Base-by-base conservation (phyloP, 768 basidiomycete genomes). In the Melanogaster broomeanus region DNA sequence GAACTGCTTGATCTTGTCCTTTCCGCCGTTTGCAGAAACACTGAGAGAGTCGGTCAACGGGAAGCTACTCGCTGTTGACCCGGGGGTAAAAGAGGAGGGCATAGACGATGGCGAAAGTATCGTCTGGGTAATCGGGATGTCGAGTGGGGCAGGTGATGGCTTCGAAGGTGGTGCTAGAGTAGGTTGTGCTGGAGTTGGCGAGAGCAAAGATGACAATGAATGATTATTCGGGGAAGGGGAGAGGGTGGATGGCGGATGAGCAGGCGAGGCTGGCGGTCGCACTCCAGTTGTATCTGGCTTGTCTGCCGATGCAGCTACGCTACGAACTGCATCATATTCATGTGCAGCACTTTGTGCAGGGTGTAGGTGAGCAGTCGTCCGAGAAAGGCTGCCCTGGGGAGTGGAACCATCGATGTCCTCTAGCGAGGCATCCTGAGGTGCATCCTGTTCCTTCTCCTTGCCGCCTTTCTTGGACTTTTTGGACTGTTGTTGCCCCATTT, bases 401-500 rank as follows among this genome's bases (percentile, higher is more conserved):
- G 67, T 65, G 16, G 58, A 25, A 41, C 72, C 67, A 50, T 56
- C 65, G 45, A 57, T 42, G 53, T 79, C 78, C 55, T 81, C 77
- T 33, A 67, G 59, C 28, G 70, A 62, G 21, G 72, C 56, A 57
- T 80, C 79, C 42, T 73, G 69, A 27, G 71, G 57, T 37, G 70
- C 56, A 39, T 85, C 80, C 65, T 75, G 80, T 60, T 84, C 85
- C 71, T 82, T 83, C 69, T 90, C 89, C 72, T 84, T 89, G 51
- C 73, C 70, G 47, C 73, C 70, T 73, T 86, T 88, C 79, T 82
- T 87, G 60, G 80, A 72, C 79, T 86, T 90, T 78, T 87, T 90
- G 59, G 88, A 91, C 64, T 84, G 82, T 74, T 88, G 86, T 69
- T 90, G 89, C 74, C 90, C 89, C 87, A 90, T 90, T 62, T 74